phyloP scores from a whole-genome alignment of 2,329 filamentous ascomycete species.

The Colletotrichum musicola region DNA sequence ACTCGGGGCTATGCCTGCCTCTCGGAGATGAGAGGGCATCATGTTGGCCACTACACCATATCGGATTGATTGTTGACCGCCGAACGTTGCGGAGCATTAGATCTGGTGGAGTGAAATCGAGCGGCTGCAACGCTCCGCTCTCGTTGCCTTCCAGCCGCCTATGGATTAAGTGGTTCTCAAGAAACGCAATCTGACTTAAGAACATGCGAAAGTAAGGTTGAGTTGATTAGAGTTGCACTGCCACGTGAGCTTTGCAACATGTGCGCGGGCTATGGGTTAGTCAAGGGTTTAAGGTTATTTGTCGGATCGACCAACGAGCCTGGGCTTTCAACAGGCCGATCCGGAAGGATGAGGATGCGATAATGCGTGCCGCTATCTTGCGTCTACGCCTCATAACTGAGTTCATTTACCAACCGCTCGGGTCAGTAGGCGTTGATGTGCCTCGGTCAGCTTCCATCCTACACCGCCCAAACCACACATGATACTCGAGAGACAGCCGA shows the following conservation, averaged over 20 bases:
- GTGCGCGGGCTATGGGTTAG: not conserved
- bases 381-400: no score
- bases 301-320: no score
- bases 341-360: not conserved
- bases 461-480: no score
- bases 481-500: not conserved
- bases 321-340: no score
- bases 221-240: no score
- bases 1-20: constrained; percentile 22
- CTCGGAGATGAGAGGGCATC: constrained; percentile 14
- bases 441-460: no score
- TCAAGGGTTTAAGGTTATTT: not conserved
- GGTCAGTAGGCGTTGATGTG: no score
- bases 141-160: no score
- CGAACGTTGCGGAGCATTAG: not conserved
- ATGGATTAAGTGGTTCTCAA: no score
- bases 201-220: not conserved
- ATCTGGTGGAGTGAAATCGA: not conserved
- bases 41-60: constrained; percentile 23
- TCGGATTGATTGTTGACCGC: not conserved
- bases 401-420: no score
- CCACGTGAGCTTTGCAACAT: not conserved
- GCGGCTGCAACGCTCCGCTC: not conserved
- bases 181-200: not conserved
- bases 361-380: not conserved